Base-by-base conservation (phyloP, 2,329 filamentous ascomycete genomes). In the Fusarium sp. region DNA sequence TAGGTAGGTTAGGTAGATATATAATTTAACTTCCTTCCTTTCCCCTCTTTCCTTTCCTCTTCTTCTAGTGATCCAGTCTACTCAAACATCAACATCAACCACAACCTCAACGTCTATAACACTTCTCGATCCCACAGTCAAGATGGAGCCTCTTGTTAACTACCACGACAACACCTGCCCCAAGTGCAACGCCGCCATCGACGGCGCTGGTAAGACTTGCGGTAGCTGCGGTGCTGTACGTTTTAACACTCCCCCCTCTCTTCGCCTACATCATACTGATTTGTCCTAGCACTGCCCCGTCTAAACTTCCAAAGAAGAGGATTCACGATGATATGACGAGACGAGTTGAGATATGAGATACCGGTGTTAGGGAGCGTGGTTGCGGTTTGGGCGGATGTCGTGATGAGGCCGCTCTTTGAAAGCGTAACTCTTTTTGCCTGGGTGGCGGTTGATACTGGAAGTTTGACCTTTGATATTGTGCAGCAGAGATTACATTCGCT, bases 171-270 rank as follows among this genome's bases (percentile, higher is more conserved):
- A 76, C 61, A 71, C 77, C 73, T 89, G 87, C 83, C 87, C 87
- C 81, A 88, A 86, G 82, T 89, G 87, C 83, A 84, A 83, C 74
- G 80, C 82, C 73, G 66, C 80, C 76, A 83, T 84, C 73, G 75
- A 79, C 49, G 81, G 81, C 73, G 73, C 75, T 44, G 73, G 74
- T 81, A 89, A 89, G 86, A 83, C 82, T 66, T 89, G 87, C 82
- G 73, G 76, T 63, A 81, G 83, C 62, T 89, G 87, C 81, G 87
- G 87, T 59, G 86, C 87, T 75, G 87, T 89, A 82, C 75, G 87
- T 83, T 34, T 34, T 24, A 16, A 30, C 18, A 12, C 29, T 42
- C 9, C 9, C 5, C 12, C 12, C 47, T 40, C 22, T 27, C 22
- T 6, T 40, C 8, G 22, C 32, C 16, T 2, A 11, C 7, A 50